Evolutionary conservation across 805 yeast species (phyloP), one percentile per base, ranked within the genome.

Genomic region (Alloascoidea hylecoeti): DNA sequence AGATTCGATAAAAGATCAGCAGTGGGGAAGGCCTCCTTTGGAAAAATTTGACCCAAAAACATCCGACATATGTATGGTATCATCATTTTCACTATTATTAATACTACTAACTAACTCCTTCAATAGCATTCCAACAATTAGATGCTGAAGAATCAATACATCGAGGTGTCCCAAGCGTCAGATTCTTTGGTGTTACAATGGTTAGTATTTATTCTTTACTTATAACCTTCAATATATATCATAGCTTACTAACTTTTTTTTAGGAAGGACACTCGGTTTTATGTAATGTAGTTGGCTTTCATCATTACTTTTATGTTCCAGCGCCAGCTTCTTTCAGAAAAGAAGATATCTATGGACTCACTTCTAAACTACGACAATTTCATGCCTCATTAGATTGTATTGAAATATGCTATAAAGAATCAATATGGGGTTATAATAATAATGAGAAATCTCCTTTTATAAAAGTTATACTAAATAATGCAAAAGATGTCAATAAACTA

Each of bases 351-450:
- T 48, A 51, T 0, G 60, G 57, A 5, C 68, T 79, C 46, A 47
- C 60, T 16, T 53, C 58, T 18, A 61, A 74, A 49, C 42, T 81
- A 42, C 61, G 63, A 44, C 56, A 56, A 46, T 58, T 48, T 41
- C 78, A 70, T 41, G 65, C 63, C 38, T 78, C 79, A n/a, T 64
- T 85, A 6, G 67, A 72, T 42, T 68, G 68, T 15, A 63, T 89
- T 15, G 85, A 82, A 42, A 63, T 88, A 12, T 64, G 56, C 3
- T 56, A 68, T 50, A 85, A 84, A 48, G 95, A 89, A 53, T 79
- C 94, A 6, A 77, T 92, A 41, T 89, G 96, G 96, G 96, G 96
- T 5, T 92, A 70, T 53, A 77, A 77, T 40, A 92, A 94, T 43
- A 84, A 79, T 47, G 63, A 68, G 6, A 77, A 78, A 49, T 64